Base-by-base conservation (phyloP, 1,139 yeast species). In the Geotrichum europaeum region DNA sequence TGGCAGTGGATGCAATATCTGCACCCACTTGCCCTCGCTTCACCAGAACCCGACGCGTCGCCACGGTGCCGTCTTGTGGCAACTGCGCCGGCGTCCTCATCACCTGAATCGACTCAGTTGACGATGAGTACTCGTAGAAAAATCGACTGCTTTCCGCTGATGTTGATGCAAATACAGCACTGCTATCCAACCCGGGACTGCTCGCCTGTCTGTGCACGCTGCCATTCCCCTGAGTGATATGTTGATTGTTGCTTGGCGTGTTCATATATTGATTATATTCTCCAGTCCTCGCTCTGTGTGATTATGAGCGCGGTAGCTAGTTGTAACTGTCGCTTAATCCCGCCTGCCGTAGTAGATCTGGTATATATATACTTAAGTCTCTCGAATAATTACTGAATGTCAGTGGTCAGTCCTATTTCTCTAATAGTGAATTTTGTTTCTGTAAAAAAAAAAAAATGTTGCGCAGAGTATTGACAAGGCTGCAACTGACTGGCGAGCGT, bases 111-210 rank as follows among this genome's bases (percentile, higher is more conserved):
- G 58, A 56, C 34, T 56, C 58, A 4, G 58, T 56, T 18, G 58
- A 56, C n/a, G 58, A 56, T n/a, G 58, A 56, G 52, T 56, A 56
- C 51, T 56, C 58, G 32, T 56, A 56, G 43, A 51, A 56, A 43
- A 56, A 56, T 24, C 55, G 28, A 18, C 24, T 24, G 47, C 47
- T 51, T 13, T 32, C 54, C 25, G 36, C 53, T n/a, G 53, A 20
- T 15, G 50, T 49, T 15, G 47, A 40, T 25, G 51, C 58, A 56
- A 56, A 56, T 20, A 50, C 58, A 49, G 36, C 52, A 45, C 51
- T 56, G n/a, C 43, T 56, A 13, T 36, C 55, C 20, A 56, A 56
- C 20, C 51, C 47, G 18, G 47, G 47, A n/a, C 47, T 40, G 47
- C 47, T 40, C 18, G 47, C 9, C 7, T 40, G 47, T 40, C 20